Evolutionary conservation across 2,329 filamentous ascomycete genomes (phyloP).

Genomic region (Aspergillus fumigatus): DNA sequence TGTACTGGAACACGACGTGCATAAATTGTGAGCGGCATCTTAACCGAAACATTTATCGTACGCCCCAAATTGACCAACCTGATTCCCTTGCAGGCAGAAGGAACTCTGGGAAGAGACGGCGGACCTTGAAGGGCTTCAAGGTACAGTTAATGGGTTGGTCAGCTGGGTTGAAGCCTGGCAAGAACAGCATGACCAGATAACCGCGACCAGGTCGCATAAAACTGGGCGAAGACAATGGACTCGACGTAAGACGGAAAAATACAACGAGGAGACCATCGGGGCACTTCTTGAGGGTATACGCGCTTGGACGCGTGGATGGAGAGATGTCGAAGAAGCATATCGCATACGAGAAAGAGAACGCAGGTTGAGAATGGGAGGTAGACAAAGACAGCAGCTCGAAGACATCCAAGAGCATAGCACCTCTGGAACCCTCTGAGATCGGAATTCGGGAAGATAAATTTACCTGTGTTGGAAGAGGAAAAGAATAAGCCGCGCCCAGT

Average conservation of each 20-base stretch:
- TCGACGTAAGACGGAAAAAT: conserved; percentile 12
- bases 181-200: conserved; percentile 15
- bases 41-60: neutral
- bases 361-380: conserved; percentile 44
- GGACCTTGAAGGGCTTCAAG: conserved; percentile 33
- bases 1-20: conserved; percentile 55
- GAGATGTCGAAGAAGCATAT: conserved; percentile 39
- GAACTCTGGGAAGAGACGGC: conserved; percentile 31
- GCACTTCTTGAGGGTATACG: conserved; percentile 35
- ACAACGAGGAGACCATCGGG: conserved; percentile 22
- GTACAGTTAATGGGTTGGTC: conserved; percentile 33
- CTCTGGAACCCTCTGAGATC: neutral
- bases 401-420: neutral
- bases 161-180: conserved; percentile 28
- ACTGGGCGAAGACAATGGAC: conserved; percentile 17
- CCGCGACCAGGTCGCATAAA: conserved; percentile 5
- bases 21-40: conserved; percentile 48
- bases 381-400: conserved; percentile 4
- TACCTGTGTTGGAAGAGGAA: neutral
- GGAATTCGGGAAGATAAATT: neutral
- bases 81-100: conserved; percentile 16
- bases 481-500: neutral
- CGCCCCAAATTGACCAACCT: neutral
- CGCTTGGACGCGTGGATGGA: conserved; percentile 42
- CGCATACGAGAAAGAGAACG: conserved; percentile 54